phyloP scores from a whole-genome alignment of 75 land plant species.

The Cunninghamia lanceolata region DNA sequence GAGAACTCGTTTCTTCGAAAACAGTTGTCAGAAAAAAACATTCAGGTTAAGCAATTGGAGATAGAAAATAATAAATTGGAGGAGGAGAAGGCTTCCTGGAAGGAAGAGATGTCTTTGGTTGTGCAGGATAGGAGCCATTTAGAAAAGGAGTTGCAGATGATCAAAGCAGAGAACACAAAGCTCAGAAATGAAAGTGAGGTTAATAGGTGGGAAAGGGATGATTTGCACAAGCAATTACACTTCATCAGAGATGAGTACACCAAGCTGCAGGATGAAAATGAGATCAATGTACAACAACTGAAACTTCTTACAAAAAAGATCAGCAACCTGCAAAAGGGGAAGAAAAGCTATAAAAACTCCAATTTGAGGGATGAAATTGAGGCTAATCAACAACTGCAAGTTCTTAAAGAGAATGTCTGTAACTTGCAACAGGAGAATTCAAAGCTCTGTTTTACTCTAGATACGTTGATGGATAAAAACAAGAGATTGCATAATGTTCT shows the following conservation, averaged over 20 bases:
- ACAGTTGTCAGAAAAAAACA: conserved; percentile 5
- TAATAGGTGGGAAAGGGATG: background rate
- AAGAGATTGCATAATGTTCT: conserved; percentile 28
- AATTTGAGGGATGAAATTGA: background rate
- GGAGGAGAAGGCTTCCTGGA: conserved; percentile 22
- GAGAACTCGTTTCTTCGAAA: background rate
- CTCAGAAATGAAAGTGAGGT: background rate
- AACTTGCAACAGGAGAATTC: background rate
- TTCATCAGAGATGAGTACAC: background rate
- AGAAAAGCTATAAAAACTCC: background rate
- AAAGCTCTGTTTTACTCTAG: conserved; percentile 46
- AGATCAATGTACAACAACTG: background rate
- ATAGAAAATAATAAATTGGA: conserved; percentile 30
- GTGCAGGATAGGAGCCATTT: background rate
- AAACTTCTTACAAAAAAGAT: background rate
- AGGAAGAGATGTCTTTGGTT: background rate
- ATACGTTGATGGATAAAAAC: conserved; percentile 57
- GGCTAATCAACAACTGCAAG: background rate
- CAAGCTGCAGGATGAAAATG: background rate
- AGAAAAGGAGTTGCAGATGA: background rate
- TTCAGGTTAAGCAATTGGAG: conserved; percentile 22
- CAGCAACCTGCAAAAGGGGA: background rate
- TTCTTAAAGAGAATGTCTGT: background rate
- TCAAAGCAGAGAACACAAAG: background rate
- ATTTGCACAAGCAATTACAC: background rate